Evolutionary conservation across 2,329 filamentous ascomycete species (phyloP), one percentile per base, ranked within the genome.

Genomic region (Pestalotiopsis fici): DNA sequence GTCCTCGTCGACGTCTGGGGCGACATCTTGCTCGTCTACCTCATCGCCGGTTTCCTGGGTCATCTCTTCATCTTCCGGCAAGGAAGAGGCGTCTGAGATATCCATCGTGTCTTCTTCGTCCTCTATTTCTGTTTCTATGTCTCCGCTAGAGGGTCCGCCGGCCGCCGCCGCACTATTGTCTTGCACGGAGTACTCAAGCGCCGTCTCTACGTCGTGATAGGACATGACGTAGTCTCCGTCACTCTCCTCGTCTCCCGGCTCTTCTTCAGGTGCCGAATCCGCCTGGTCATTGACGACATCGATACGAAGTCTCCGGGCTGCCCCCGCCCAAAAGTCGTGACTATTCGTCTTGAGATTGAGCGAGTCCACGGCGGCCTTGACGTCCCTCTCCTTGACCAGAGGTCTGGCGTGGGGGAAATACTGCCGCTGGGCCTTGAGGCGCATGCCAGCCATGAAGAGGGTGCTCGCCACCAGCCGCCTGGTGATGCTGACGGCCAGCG

Each of bases 381-480:
- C 86, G 68, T 89, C 87, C 35, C 80, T 78, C 4, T 68, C 70
- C 55, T 77, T 78, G 2, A 88, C 80, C 4, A 80, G 69, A 4
- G 72, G 69, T 3, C 73, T 73, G 1, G 76, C 73, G 1, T 71
- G 67, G 3, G 39, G 61, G 12, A 76, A 68, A 27, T 78, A 72
- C 21, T 71, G 66, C 6, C 59, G 50, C 71, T 82, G 84, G 3
- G 89, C 83, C 64, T 89, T 85, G 27, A 94, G 79, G 55, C 93
- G 86, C 2, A 91, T 91, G 76, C 88, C 86, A n/a, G 91, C 88
- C 67, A 93, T 87, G 72, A 91, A 92, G 0, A 96, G 80, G 0
- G 88, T 83, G 0, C 91, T 88, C 59, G 92, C 88, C 2, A 96
- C 83, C 1, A 97, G 79, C 13, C 92, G 86, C 67, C 87, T 88